phyloP scores from a whole-genome alignment of 2,329 filamentous ascomycete genomes.

The Xylaria sp. region DNA sequence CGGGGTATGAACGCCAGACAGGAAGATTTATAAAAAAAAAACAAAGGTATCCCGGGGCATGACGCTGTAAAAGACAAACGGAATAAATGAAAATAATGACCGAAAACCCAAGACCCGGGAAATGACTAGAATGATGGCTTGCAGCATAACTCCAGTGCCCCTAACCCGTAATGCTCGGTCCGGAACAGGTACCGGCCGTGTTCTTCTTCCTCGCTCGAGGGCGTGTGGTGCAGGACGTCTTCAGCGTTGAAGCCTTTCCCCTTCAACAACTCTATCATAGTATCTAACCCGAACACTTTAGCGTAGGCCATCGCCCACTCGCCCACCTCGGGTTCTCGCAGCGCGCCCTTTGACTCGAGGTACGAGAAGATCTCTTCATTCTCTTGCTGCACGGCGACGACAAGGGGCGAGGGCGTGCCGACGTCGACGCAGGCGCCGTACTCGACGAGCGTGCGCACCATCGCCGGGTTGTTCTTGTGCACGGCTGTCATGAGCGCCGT shows the following conservation, averaged over 20 bases:
- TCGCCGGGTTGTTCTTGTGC: conserved; percentile 25
- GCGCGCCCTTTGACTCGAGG: conserved; percentile 20
- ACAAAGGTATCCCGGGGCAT: neutral
- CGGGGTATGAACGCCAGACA: neutral
- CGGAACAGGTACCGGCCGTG: conserved; percentile 28
- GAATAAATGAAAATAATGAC: neutral
- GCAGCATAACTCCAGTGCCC: conserved; percentile 24
- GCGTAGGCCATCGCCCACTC: conserved; percentile 31
- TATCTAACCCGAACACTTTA: conserved; percentile 24
- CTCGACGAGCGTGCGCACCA: conserved; percentile 29
- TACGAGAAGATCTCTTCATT: conserved; percentile 23
- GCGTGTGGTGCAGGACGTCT: conserved; percentile 25
- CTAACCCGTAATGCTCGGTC: conserved; percentile 24
- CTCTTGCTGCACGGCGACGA: conserved; percentile 31
- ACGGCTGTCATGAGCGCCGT: conserved; percentile 29
- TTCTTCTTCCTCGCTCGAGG: conserved; percentile 25
- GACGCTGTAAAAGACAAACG: neutral
- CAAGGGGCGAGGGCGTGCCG: conserved; percentile 28
- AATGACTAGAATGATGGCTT: conserved; percentile 17
- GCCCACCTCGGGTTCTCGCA: conserved; percentile 14
- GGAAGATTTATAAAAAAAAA: too few relatives aligned
- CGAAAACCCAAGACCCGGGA: neutral
- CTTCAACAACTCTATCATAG: conserved; percentile 21
- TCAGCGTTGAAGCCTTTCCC: conserved; percentile 8
- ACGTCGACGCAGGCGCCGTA: conserved; percentile 27